Percentiles rank a stretch among this genome's conserved stretches.
These are phyloP conservation scores for Stereocaulon alpinum DNA, from an alignment of 495 filamentous ascomycete genomes.

Conservation along the genomic window DNA sequence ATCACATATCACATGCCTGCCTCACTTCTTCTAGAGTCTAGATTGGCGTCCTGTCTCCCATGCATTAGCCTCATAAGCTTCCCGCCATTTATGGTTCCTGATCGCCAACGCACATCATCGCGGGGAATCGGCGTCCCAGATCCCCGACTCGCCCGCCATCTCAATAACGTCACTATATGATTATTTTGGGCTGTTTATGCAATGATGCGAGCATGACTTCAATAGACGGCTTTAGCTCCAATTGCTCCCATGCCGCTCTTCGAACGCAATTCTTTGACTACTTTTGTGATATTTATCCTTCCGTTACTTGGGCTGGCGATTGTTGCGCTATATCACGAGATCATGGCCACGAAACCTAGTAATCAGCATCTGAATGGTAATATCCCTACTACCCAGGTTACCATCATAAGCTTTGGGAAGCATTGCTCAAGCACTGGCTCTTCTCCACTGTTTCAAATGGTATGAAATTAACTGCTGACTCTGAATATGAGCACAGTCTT, in stretches of 20 bases:
- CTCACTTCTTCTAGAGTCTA: no score
- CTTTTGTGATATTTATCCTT: slow-evolving; percentile 9
- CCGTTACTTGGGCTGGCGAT: slow-evolving; percentile 3
- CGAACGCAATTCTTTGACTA: background rate
- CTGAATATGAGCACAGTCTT: slow-evolving; percentile 33
- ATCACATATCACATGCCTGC: no score
- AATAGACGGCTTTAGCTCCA: background rate
- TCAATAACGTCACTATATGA: background rate
- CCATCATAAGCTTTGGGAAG: no score
- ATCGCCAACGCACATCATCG: background rate
- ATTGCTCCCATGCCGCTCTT: background rate
- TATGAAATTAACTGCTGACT: no score
- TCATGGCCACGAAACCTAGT: slow-evolving; percentile 44
- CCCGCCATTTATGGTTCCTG: background rate
- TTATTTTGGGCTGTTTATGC: background rate
- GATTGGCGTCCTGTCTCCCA: background rate
- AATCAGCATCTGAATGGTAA: slow-evolving; percentile 48
- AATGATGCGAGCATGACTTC: background rate
- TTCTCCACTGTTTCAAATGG: no score
- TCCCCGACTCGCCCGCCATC: background rate
- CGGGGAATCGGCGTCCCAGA: background rate
- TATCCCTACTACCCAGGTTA: no score
- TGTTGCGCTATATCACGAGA: background rate
- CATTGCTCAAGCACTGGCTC: no score
- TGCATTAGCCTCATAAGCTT: background rate